Evolutionary conservation across 208 protist species (phyloP).

Genomic region (Leptomonas seymouri): DNA sequence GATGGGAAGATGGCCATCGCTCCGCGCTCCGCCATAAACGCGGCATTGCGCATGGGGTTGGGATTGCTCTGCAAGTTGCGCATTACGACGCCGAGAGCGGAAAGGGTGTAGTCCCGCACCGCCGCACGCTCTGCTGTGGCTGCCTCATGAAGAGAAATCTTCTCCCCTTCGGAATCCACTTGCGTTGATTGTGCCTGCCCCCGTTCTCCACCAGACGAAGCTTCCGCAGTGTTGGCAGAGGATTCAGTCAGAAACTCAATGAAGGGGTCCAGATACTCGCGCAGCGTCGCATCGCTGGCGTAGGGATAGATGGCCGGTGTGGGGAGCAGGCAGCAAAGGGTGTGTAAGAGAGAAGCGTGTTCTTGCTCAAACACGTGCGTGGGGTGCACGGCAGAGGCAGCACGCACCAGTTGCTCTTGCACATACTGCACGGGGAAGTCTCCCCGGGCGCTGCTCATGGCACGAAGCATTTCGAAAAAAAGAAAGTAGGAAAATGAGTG

Average conservation of each 20-base stretch:
- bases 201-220: too few species aligned
- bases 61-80: constrained; percentile 86
- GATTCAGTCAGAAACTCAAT: constrained; percentile 51
- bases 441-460: constrained; percentile 61
- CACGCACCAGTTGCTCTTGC: constrained; percentile 42
- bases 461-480: constrained; percentile 58
- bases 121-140: constrained; percentile 27
- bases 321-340: constrained; percentile 54
- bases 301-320: constrained; percentile 81
- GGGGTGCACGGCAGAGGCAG: constrained; percentile 24
- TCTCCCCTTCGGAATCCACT: neutral
- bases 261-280: constrained; percentile 52
- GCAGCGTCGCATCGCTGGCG: constrained; percentile 64
- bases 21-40: constrained; percentile 57
- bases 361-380: constrained; percentile 43
- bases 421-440: constrained; percentile 57
- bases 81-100: constrained; percentile 59
- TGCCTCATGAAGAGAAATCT: constrained; percentile 11
- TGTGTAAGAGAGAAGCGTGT: constrained; percentile 79
- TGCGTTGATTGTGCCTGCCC: too few species aligned
- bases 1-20: constrained; percentile 55
- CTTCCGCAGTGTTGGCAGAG: neutral
- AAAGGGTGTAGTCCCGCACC: constrained; percentile 35
- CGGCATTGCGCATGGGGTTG: constrained; percentile 67
- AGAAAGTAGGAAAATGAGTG: constrained; percentile 77